Base-by-base conservation (phyloP, 345 rosid species). In the Garcia nutans region DNA sequence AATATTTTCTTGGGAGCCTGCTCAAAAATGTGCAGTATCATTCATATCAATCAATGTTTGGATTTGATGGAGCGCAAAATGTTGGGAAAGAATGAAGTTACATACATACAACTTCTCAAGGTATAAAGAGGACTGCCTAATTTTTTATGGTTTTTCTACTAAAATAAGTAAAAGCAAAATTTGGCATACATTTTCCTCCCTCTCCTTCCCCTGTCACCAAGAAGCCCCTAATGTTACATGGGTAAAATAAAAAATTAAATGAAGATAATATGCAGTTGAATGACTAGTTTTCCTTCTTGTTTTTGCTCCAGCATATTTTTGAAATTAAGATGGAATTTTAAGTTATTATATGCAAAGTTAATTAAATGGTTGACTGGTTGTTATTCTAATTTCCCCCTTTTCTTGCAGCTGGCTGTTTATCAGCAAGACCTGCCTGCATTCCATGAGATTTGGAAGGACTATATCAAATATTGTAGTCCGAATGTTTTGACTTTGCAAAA, bases 351-450 rank as follows among this genome's bases (percentile, higher is more conserved):
- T 23, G 66, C 64, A 23, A 42, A 41, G 50, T 64, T 68, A 68
- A 62, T 76, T 74, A 70, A 54, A 74, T 85, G 75, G 42, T 11
- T 66, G 47, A 37, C 41, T 37, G 6, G 41, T 37, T 6, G 6
- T 37, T 37, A 37, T 67, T 54, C 15, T 19, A 19, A 60, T 12
- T 72, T 60, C 42, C 50, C 33, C 78, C 10, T 73, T 60, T 13
- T 77, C 78, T 79, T 87, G 76, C 89, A 95, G 97, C 86, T 95
- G 81, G 98, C 99, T 79, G 94, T 89, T 78, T 79, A 78, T 81
- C 92, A 88, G 87, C 73, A 86, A 79, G 88, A 87, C 80, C 82
- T 82, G 60, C 77, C 85, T 58, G 88, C 87, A 31, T 92, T 85
- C 22, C 86, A 80, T 75, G 89, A 85, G 26, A 87, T 95, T 54